phyloP scores from a whole-genome alignment of 345 rosid genomes.

The Excoecaria cochinchinensis region DNA sequence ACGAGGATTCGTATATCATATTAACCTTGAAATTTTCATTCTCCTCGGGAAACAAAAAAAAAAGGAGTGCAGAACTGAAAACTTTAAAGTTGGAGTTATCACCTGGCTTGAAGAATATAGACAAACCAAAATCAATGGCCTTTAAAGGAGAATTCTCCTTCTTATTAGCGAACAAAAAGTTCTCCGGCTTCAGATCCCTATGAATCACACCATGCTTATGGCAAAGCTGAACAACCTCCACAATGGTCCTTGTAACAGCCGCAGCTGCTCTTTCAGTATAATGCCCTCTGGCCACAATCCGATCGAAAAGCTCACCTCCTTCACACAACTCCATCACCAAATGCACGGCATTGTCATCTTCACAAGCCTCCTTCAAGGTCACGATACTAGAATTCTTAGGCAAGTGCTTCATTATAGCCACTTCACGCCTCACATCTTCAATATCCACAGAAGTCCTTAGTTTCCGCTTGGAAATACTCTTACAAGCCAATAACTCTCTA shows the following conservation, averaged over 20 bases:
- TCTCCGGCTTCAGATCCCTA: slow-evolving; percentile 98
- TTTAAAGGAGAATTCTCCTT: slow-evolving; percentile 97
- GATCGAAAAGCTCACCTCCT: slow-evolving; percentile 98
- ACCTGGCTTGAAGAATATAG: slow-evolving; percentile 99
- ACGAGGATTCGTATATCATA: neutral
- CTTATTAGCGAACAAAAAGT: slow-evolving; percentile 93
- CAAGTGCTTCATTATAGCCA: slow-evolving; percentile 93
- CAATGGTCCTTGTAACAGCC: slow-evolving; percentile 78
- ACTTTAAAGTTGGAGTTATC: slow-evolving; percentile 18
- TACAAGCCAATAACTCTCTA: slow-evolving; percentile 88
- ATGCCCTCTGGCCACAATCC: slow-evolving; percentile 98
- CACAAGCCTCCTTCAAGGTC: slow-evolving; percentile 87
- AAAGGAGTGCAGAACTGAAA: neutral
- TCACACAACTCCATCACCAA: slow-evolving; percentile 99
- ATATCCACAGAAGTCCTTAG: slow-evolving; percentile 86
- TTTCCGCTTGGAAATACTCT: slow-evolving; percentile 96
- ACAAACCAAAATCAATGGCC: slow-evolving; percentile 98
- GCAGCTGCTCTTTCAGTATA: slow-evolving; percentile 99
- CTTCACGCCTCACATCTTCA: slow-evolving; percentile 94
- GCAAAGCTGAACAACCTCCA: slow-evolving; percentile 95
- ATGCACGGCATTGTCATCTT: slow-evolving; percentile 97
- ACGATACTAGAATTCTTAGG: slow-evolving; percentile 89
- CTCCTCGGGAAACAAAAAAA: neutral
- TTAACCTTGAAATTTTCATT: neutral
- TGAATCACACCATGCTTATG: slow-evolving; percentile 97